Conservation (phyloP, 2,329 filamentous ascomycete genomes). For the Aureobasidium melanogenum region DNA sequence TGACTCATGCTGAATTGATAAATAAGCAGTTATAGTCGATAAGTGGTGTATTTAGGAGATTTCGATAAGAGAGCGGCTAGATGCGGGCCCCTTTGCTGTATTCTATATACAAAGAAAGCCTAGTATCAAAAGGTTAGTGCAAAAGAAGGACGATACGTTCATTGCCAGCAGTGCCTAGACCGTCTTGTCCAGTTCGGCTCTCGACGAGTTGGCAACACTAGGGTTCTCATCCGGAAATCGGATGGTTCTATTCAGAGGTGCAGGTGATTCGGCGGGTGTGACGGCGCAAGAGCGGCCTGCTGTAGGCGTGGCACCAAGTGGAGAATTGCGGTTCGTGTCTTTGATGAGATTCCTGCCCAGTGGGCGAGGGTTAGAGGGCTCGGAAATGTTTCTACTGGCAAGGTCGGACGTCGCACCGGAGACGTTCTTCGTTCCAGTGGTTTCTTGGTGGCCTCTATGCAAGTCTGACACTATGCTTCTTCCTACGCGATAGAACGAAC, state of each 20-base stretch:
- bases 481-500: conserved; percentile 1
- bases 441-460: not conserved
- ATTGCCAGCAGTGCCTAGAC: not conserved
- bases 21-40: not conserved
- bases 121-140: not conserved
- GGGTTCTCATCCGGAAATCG: conserved; percentile 22
- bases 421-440: conserved; percentile 11
- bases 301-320: conserved; percentile 6
- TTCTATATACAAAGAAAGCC: not conserved
- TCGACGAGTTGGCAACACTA: not conserved
- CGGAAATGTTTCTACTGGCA: conserved; percentile 12
- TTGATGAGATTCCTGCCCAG: not conserved
- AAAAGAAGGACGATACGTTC: not conserved
- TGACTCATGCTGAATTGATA: not conserved
- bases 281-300: not conserved
- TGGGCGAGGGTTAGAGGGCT: conserved; percentile 7
- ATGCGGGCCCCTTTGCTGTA: not conserved
- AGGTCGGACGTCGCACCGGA: conserved; percentile 1
- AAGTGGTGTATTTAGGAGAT: not conserved
- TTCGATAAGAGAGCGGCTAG: not conserved
- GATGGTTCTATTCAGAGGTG: conserved; percentile 22
- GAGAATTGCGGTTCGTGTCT: not conserved
- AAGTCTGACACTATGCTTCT: not conserved
- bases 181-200: not conserved
- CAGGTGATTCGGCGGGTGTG: not conserved